Base-by-base conservation (phyloP, 2,329 filamentous ascomycete species). In the Aspergillus sp. region DNA sequence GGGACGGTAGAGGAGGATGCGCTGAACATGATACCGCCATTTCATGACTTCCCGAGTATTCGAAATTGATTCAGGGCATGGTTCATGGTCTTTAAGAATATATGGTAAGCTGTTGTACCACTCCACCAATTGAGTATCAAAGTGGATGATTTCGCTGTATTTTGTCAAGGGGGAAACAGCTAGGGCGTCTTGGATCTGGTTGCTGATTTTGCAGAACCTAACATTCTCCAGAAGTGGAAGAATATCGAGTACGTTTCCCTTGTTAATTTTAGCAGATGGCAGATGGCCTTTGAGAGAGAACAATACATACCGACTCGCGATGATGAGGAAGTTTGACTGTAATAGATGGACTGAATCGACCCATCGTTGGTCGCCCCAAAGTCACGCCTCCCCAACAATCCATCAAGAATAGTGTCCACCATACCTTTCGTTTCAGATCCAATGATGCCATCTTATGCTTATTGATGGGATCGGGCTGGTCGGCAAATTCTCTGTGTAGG, bases 11-110 rank as follows among this genome's bases (percentile, higher is more conserved):
- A 93, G 83, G 1, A 93, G 82, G 74, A 92, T 88, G 47, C 89
- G 87, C 47, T 91, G 82, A 65, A 91, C 91, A 68, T 90, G 87
- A 69, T 90, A 93, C 14, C 90, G 84, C 90, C 90, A 93, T 71
- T 90, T 89, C 87, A 92, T 91, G 65, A 92, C 84, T 62, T 86
- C 86, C 51, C 89, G 83, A 1, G 87, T 85, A 49, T 88, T 87
- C 62, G 85, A 86, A 17, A 92, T 82, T 2, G 87, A 85, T 63
- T 90, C 87, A 0, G 88, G 86, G 68, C 87, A 90, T 9, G 87
- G 84, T 56, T 91, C 86, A 11, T 78, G 83, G 19, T 85, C 83
- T 63, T 84, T 81, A 35, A 89, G 77, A 14, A 89, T 78, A 78
- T 84, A 84, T 4, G 89, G 90, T 1, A 92, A 81, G 50, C 83